Evolutionary conservation across 2,329 filamentous ascomycete species (phyloP), one percentile per base, ranked within the genome.

Genomic region (Zasmidium citrigriseum): DNA sequence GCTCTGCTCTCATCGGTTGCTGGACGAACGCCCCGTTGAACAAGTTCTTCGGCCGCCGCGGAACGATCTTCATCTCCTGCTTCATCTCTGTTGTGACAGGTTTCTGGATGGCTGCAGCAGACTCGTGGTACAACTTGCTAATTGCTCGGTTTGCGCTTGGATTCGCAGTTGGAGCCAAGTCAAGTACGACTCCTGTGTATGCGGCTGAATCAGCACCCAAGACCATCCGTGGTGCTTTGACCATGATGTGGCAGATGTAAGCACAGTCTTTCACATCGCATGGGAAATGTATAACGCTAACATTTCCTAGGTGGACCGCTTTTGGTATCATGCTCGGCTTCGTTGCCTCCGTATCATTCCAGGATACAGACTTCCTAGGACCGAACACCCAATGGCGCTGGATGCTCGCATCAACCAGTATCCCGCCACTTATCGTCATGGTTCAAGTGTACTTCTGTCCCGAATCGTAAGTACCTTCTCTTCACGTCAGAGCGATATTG

Each of bases 1-100:
- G 85, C 74, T 90, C 86, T 64, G 86, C 87, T 2, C 73, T 89
- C 46, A 72, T 88, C 49, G 87, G 88, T 20, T 91, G 88, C 73
- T 91, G 89, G 89, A 77, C 88, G 16, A 90, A 87, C 0, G 85
- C 87, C 38, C 89, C 89, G 1, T 82, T 91, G 72, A 91, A 91
- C 74, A 83, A 86, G 55, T 77, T 70, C 60, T 87, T 91, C 61
- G 89, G 89, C 12, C 84, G 89, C 50, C 82, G 88, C 2, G 88
- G 89, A 12, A 90, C 87, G 18, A 92, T 93, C 62, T 93, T 91
- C 73, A 76, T 90, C 57, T 86, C 89, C 5, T 90, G 89, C 57
- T 82, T 89, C 61, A 87, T 93, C 70, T 89, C 87, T 0, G 79
- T 81, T 14, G 57, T 80, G 1, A 77, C 83, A 16, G 84, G 82